These are phyloP conservation scores for Luffa aegyptiaca DNA, from an alignment of 306 rosid genomes.

Conservation along the genomic window DNA sequence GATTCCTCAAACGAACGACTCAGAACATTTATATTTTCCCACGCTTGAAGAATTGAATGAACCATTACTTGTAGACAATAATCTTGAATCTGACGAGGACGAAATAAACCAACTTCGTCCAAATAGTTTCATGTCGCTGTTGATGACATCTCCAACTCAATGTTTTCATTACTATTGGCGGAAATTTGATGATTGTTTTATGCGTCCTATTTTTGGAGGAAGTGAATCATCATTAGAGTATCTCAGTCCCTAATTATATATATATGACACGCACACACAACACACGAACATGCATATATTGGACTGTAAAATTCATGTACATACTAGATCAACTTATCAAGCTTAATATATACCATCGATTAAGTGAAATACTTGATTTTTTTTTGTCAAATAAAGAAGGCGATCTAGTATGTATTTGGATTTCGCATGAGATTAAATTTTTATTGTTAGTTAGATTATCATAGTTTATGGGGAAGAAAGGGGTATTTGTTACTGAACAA, in stretches of 20 bases:
- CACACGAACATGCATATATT: neutral
- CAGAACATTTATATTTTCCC: neutral
- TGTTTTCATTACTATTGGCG: conserved; percentile 36
- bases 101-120: too few relatives aligned
- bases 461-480: too few relatives aligned
- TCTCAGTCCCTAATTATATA: neutral
- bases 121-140: neutral
- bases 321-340: neutral
- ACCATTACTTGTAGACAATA: conserved; percentile 21
- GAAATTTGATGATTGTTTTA: conserved; percentile 31
- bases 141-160: conserved; percentile 11
- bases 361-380: too few relatives aligned
- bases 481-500: too few relatives aligned
- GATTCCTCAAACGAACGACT: too few relatives aligned
- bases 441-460: too few relatives aligned
- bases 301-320: neutral
- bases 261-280: neutral
- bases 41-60: conserved; percentile 2
- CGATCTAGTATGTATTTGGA: neutral
- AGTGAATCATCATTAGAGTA: neutral
- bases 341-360: too few relatives aligned
- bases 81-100: neutral
- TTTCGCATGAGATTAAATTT: too few relatives aligned
- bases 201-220: too few relatives aligned
- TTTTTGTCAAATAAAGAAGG: neutral